Evolutionary conservation across 192 early-diverging fungal species (phyloP).

Genomic region (Phycomyces nitens): DNA sequence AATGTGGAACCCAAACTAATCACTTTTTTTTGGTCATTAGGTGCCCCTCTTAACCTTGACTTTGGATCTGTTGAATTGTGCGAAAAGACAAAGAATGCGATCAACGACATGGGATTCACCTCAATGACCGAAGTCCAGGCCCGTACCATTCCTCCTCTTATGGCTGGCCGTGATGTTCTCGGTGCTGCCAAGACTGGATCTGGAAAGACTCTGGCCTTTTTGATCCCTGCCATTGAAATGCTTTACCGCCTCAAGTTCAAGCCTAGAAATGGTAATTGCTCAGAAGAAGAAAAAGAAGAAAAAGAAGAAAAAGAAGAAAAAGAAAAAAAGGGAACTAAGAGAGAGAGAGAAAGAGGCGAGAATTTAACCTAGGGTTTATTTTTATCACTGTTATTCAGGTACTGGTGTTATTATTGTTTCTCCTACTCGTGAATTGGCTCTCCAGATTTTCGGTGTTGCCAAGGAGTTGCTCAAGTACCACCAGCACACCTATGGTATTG

Average conservation of each 20-base stretch:
- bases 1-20: too few relatives aligned
- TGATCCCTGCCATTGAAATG: constrained; percentile 92
- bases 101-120: constrained; percentile 88
- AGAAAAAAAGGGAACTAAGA: too few relatives aligned
- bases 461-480: constrained; percentile 94
- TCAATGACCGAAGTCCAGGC: constrained; percentile 98
- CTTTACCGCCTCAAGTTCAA: constrained; percentile 92
- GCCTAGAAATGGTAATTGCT: constrained; percentile 76
- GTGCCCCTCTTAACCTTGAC: constrained; percentile 41
- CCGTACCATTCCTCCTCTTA: constrained; percentile 86
- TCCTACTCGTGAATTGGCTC: constrained; percentile 96
- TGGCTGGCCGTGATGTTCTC: constrained; percentile 95
- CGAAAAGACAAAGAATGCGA: constrained; percentile 78
- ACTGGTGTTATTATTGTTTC: constrained; percentile 95
- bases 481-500: constrained; percentile 96
- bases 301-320: background rate
- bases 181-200: constrained; percentile 98
- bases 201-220: constrained; percentile 95
- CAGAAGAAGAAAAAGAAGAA: constrained; percentile 10
- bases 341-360: too few relatives aligned
- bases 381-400: constrained; percentile 36
- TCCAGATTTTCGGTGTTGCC: constrained; percentile 98
- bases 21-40: too few relatives aligned
- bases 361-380: too few relatives aligned
- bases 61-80: constrained; percentile 79